Percentiles rank a stretch among this genome's conserved stretches.
These are phyloP conservation scores for Lablab purpureus DNA, from an alignment of 306 rosid species.

Conservation along the genomic window DNA sequence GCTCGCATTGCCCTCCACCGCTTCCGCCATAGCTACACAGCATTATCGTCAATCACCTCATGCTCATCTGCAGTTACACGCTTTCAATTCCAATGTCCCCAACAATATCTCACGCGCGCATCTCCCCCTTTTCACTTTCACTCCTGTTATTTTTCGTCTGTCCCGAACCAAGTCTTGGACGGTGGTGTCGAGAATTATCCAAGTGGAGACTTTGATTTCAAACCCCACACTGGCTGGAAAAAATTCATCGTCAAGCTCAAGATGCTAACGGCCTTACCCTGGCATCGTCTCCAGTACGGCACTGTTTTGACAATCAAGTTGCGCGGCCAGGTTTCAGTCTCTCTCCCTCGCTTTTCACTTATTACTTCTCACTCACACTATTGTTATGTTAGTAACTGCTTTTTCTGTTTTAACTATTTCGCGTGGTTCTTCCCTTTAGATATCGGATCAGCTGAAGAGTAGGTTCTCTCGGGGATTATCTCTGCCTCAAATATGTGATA, in stretches of 20 bases:
- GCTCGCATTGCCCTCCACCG: conserved; percentile 24
- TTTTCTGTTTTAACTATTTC: neutral
- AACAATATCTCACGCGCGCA: conserved; percentile 15
- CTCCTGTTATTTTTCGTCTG: conserved; percentile 23
- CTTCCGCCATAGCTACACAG: conserved; percentile 1
- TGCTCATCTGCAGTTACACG: conserved; percentile 10
- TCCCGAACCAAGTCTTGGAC: conserved; percentile 19
- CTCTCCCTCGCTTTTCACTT: neutral
- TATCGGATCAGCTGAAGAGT: conserved; percentile 82
- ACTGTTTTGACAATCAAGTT: conserved; percentile 77
- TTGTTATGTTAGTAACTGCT: neutral
- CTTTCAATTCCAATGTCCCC: conserved; percentile 35
- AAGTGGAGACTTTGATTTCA: conserved; percentile 69
- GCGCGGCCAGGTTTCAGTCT: conserved; percentile 80
- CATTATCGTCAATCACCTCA: conserved; percentile 4
- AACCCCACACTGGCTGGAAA: conserved; percentile 65
- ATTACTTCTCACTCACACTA: neutral
- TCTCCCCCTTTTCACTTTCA: conserved; percentile 50
- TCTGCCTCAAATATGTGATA: conserved; percentile 89
- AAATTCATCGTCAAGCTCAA: conserved; percentile 70
- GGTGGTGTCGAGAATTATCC: conserved; percentile 57
- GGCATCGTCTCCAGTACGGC: conserved; percentile 84
- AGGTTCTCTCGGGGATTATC: conserved; percentile 76
- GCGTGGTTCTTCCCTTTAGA: conserved; percentile 50
- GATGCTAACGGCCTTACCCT: conserved; percentile 80